Evolutionary conservation across 2,329 filamentous ascomycete species (phyloP).

Genomic region (Calonectria multiphialidica): DNA sequence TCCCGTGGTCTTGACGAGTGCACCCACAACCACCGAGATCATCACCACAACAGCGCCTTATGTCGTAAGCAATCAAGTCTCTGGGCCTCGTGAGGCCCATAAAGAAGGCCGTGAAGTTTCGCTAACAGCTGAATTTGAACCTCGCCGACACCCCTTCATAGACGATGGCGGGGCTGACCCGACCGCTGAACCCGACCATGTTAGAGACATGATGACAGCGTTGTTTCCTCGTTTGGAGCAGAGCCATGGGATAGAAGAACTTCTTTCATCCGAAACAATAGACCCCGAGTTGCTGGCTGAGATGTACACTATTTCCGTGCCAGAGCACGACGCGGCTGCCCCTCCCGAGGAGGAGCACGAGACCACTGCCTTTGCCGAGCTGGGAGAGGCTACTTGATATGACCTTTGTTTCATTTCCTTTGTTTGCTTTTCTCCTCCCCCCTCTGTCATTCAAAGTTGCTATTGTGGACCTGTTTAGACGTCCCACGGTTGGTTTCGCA

Average conservation of each 20-base stretch:
- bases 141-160: background rate
- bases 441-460: background rate
- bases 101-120: background rate
- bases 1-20: background rate
- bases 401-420: background rate
- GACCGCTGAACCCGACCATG: background rate
- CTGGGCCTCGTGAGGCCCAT: background rate
- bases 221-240: slow-evolving; percentile 2
- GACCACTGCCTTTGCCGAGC: background rate
- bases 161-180: background rate
- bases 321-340: background rate
- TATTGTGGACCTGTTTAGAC: background rate
- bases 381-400: background rate
- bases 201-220: background rate
- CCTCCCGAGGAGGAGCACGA: slow-evolving; percentile 1
- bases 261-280: slow-evolving; percentile 10
- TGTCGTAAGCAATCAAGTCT: slow-evolving; percentile 20
- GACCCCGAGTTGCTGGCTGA: slow-evolving; percentile 22
- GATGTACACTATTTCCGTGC: background rate
- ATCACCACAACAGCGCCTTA: background rate
- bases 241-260: background rate
- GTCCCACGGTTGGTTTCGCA: background rate
- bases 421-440: background rate
- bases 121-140: slow-evolving; percentile 18
- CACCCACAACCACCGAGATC: background rate